Evolutionary conservation across 805 yeast genomes (phyloP).

Genomic region (Kazachstania martiniae): DNA sequence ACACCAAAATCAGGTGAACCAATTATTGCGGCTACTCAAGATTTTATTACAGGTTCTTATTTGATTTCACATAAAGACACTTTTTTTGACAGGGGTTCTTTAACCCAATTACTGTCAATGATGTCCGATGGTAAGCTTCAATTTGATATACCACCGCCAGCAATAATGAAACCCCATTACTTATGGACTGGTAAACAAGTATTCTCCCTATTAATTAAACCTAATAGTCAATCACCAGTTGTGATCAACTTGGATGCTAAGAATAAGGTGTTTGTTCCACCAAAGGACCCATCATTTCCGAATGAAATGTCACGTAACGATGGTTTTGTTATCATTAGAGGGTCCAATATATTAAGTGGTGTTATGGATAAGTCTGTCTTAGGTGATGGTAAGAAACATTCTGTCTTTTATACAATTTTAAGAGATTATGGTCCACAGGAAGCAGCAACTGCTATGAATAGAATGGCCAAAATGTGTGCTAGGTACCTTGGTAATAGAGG

Average conservation of each 20-base stretch:
- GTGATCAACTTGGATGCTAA: constrained; percentile 89
- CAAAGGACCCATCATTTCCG: constrained; percentile 52
- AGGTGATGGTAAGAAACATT: constrained; percentile 97
- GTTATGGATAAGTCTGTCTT: constrained; percentile 93
- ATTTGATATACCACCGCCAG: constrained; percentile 92
- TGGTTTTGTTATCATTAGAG: constrained; percentile 84
- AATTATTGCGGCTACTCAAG: constrained; percentile 98
- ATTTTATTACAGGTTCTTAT: constrained; percentile 94
- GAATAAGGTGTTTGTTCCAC: constrained; percentile 80
- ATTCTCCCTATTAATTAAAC: constrained; percentile 76
- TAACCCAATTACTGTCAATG: constrained; percentile 78
- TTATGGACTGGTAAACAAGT: constrained; percentile 98
- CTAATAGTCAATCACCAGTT: constrained; percentile 67
- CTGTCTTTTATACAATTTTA: constrained; percentile 88
- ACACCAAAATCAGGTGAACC: constrained; percentile 99
- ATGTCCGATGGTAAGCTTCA: constrained; percentile 88
- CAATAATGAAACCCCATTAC: constrained; percentile 77
- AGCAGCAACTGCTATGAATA: constrained; percentile 92
- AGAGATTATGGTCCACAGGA: constrained; percentile 96
- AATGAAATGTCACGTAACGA: constrained; percentile 97
- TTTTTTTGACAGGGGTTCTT: constrained; percentile 78
- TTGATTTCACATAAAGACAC: constrained; percentile 88
- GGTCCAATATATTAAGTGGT: constrained; percentile 81
- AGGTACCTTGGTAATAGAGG: constrained; percentile 91
- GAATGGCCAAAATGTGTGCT: constrained; percentile 99